Percentiles rank a stretch among this genome's conserved stretches.
These are phyloP conservation scores for Fusarium neocosmosporiellum DNA, from an alignment of 2,329 filamentous ascomycete genomes.

Conservation along the genomic window DNA sequence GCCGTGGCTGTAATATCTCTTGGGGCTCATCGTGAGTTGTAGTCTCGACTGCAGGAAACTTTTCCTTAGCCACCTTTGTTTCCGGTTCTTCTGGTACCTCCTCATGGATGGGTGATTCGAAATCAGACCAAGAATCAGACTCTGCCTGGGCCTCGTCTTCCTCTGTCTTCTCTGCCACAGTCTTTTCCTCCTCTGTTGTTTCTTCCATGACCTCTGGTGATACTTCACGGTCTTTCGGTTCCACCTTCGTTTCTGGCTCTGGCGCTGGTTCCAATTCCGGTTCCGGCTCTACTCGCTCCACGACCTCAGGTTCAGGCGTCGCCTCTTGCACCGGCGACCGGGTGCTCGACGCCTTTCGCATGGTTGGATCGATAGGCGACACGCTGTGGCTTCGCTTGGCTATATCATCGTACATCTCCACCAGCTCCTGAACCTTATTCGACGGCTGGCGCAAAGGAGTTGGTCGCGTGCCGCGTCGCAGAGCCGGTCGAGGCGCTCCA, in stretches of 20 bases:
- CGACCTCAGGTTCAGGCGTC: not conserved
- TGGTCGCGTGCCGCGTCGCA: conserved; percentile 16
- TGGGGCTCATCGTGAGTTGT: not conserved
- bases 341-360: conserved; percentile 22
- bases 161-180: not conserved
- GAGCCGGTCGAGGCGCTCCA: conserved; percentile 25
- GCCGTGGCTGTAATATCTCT: not conserved
- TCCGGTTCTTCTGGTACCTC: not conserved
- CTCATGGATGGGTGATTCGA: conserved; percentile 29
- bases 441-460: conserved; percentile 39
- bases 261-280: not conserved
- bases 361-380: conserved; percentile 36
- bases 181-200: not conserved
- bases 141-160: conserved; percentile 5
- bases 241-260: not conserved
- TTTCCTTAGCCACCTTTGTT: not conserved
- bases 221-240: not conserved
- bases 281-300: not conserved
- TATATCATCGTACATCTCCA: conserved; percentile 62
- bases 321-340: conserved; percentile 11
- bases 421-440: conserved; percentile 63
- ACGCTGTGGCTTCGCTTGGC: conserved; percentile 38
- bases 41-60: not conserved
- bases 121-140: conserved; percentile 35
- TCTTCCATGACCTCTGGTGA: not conserved